A percentile compares a stretch with the other conserved stretches of the same genome.
Conservation (phyloP, 2,329 filamentous ascomycete species). For the Fusarium fracticaudum region DNA sequence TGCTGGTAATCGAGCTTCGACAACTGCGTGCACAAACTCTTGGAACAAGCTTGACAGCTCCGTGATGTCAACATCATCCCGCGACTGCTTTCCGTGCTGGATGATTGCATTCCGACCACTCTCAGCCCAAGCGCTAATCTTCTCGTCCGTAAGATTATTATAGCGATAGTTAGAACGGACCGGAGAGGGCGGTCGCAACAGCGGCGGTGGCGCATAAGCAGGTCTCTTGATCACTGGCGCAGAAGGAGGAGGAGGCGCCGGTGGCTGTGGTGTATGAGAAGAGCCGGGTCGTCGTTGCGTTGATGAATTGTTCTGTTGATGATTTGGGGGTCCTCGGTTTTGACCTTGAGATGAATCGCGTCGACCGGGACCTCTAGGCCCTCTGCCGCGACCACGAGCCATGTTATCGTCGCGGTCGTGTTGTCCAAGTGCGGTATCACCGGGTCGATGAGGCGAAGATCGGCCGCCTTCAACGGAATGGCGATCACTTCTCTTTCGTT, state of each 20-base stretch:
- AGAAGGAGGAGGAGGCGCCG: constrained; percentile 32
- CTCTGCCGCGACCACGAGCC: constrained; percentile 58
- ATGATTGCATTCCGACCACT: constrained; percentile 74
- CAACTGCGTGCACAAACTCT: constrained; percentile 81
- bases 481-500: constrained; percentile 68
- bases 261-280: constrained; percentile 29
- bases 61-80: constrained; percentile 72
- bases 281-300: constrained; percentile 36
- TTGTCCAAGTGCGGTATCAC: constrained; percentile 63
- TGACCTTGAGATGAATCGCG: constrained; percentile 60
- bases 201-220: constrained; percentile 28
- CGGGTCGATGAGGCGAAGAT: constrained; percentile 71
- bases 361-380: constrained; percentile 59
- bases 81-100: constrained; percentile 70
- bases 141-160: constrained; percentile 77
- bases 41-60: constrained; percentile 80
- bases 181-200: constrained; percentile 45
- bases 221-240: constrained; percentile 35
- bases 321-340: constrained; percentile 40
- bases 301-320: constrained; percentile 38
- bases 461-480: constrained; percentile 59
- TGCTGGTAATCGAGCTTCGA: constrained; percentile 74
- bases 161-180: constrained; percentile 71
- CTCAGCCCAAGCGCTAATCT: constrained; percentile 73
- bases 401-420: constrained; percentile 65